These are phyloP conservation scores for Rhodamnia rubescens DNA, from an alignment of 345 rosid genomes.

Conservation along the genomic window DNA sequence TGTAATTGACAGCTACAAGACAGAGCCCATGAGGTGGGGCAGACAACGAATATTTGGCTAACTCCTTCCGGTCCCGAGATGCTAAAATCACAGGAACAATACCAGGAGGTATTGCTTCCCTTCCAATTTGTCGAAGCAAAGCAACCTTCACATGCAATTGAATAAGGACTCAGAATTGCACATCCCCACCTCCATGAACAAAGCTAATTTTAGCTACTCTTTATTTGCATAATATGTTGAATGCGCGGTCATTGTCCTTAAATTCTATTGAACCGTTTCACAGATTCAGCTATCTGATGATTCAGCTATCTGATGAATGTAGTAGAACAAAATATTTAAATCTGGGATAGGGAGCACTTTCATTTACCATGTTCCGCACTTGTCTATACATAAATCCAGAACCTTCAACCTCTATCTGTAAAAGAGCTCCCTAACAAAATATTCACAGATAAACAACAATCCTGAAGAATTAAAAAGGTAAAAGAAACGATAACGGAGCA, in stretches of 20 bases:
- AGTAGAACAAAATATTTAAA: background rate
- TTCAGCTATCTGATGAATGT: background rate
- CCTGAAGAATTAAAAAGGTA: background rate
- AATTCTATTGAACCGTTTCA: background rate
- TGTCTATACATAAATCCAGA: slow-evolving; percentile 83
- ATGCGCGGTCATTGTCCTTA: background rate
- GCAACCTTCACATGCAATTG: slow-evolving; percentile 45
- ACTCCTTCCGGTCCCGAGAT: slow-evolving; percentile 62
- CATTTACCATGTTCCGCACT: slow-evolving; percentile 81
- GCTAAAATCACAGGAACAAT: slow-evolving; percentile 55
- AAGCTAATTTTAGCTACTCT: background rate
- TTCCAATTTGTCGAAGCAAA: slow-evolving; percentile 76
- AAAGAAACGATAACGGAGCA: background rate
- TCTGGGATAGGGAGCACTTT: background rate
- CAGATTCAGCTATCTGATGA: background rate
- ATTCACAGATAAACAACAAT: background rate
- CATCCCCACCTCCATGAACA: background rate
- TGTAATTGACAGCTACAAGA: slow-evolving; percentile 53
- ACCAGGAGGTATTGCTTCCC: slow-evolving; percentile 62
- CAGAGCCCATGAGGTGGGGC: slow-evolving; percentile 80
- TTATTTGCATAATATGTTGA: background rate
- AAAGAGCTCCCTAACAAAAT: slow-evolving; percentile 47
- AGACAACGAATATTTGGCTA: slow-evolving; percentile 57
- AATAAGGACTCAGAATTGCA: background rate
- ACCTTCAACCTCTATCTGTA: slow-evolving; percentile 88